Percentiles rank a stretch among this genome's conserved stretches.
Conservation (phyloP, 2,329 filamentous ascomycete genomes). For the Bipolaris victoriae region DNA sequence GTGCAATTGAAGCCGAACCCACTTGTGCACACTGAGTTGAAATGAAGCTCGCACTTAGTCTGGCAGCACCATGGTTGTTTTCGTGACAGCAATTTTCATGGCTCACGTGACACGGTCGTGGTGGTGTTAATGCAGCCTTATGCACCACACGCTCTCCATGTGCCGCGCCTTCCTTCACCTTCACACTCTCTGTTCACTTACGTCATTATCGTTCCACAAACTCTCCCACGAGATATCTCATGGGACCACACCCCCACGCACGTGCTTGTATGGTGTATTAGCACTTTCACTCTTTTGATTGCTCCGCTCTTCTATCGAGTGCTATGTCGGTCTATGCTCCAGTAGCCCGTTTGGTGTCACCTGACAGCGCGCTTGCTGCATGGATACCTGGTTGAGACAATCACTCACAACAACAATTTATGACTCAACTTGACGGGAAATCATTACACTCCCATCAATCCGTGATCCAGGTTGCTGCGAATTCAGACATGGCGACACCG, state of each 20-base stretch:
- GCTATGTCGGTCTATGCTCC: conserved; percentile 1
- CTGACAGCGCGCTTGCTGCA: conserved; percentile 16
- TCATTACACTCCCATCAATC: neutral
- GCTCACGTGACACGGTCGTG: neutral
- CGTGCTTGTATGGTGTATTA: neutral
- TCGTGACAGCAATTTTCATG: no score
- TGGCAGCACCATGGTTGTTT: neutral
- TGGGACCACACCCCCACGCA: neutral
- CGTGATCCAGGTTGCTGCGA: neutral
- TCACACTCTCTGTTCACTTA: neutral
- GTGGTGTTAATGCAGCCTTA: neutral
- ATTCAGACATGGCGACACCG: conserved; percentile 22
- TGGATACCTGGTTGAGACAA: neutral
- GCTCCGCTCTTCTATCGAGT: neutral
- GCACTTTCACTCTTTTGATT: neutral
- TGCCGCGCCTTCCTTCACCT: neutral
- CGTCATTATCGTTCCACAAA: neutral
- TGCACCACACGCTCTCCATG: neutral
- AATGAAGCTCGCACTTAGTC: neutral
- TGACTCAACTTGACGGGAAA: neutral
- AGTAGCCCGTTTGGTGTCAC: conserved; percentile 6
- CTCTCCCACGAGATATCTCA: neutral
- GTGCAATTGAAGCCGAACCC: neutral
- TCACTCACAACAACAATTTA: neutral
- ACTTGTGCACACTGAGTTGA: neutral